Conservation (phyloP, 2,329 filamentous ascomycete species). For the Cercospora sesami region DNA sequence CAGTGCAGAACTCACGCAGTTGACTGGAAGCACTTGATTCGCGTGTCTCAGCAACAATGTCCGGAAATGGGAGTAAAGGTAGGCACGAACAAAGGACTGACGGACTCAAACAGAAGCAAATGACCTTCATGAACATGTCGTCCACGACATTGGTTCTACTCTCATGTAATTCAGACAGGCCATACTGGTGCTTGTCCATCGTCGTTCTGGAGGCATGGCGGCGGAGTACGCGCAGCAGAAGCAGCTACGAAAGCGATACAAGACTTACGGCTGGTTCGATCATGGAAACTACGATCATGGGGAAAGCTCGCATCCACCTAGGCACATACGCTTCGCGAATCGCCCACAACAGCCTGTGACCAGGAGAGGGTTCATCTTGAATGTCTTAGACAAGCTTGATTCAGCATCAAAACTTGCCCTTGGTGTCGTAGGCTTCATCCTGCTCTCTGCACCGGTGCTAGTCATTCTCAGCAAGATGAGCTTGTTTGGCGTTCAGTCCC, state of each 20-base stretch:
- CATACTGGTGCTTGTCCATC: background rate
- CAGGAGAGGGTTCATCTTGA: background rate
- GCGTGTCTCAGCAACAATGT: background rate
- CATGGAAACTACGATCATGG: constrained; percentile 12
- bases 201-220: background rate
- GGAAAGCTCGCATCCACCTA: background rate
- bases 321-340: background rate
- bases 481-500: constrained; percentile 1
- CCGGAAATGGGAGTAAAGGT: constrained; percentile 8
- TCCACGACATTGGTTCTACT: background rate
- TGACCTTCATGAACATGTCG: background rate
- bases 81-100: constrained; percentile 8
- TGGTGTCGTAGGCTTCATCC: no score
- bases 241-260: constrained; percentile 1
- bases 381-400: background rate
- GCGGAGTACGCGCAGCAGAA: background rate
- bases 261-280: constrained; percentile 16
- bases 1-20: no score
- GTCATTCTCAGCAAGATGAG: constrained; percentile 1
- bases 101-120: background rate
- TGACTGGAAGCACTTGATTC: background rate
- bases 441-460: background rate
- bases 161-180: background rate
- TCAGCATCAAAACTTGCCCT: background rate
- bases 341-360: background rate